Evolutionary conservation across 306 rosid genomes (phyloP).

Genomic region (Neltuma alba): DNA sequence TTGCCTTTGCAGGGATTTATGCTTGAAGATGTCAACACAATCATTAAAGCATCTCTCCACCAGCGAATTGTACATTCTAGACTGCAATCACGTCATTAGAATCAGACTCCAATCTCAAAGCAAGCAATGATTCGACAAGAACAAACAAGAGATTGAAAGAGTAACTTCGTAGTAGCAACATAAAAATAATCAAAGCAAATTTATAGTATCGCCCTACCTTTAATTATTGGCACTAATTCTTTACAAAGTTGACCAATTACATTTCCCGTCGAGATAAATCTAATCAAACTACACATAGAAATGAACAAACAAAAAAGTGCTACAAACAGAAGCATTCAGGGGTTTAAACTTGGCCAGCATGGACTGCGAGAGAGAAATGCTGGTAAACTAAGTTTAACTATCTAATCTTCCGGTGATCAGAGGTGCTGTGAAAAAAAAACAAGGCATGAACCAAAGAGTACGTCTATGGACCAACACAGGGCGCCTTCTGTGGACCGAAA

Average conservation of each 20-base stretch:
- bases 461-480: background rate
- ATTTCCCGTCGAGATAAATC: background rate
- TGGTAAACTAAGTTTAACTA: background rate
- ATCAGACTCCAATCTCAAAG: constrained; percentile 24
- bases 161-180: too few species aligned
- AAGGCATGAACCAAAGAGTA: background rate
- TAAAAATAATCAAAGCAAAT: too few species aligned
- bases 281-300: background rate
- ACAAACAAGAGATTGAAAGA: too few species aligned
- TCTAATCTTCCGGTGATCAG: background rate
- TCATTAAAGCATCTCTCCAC: too few species aligned
- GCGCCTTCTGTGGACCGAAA: background rate
- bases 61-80: too few species aligned
- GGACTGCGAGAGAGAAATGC: too few species aligned
- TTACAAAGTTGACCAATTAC: background rate
- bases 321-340: background rate
- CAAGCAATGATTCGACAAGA: background rate
- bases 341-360: background rate
- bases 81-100: constrained; percentile 11
- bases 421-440: background rate
- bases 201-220: constrained; percentile 8
- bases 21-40: too few species aligned
- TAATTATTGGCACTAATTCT: background rate
- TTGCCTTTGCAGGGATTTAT: too few species aligned
- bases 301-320: background rate